Conservation (phyloP, 2,329 filamentous ascomycete genomes). For the Fusarium concolor region DNA sequence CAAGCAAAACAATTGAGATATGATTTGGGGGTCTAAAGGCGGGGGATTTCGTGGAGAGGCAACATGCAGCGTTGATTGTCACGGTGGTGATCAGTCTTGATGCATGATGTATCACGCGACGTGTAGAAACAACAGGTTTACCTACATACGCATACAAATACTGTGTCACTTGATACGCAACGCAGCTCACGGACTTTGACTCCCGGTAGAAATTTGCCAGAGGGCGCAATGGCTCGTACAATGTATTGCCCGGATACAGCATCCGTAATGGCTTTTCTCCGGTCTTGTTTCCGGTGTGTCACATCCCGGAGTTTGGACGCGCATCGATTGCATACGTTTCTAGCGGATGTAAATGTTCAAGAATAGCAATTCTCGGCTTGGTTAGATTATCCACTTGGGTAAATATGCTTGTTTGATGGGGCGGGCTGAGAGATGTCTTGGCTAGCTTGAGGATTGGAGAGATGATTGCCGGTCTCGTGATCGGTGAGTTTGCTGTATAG, state of each 20-base stretch:
- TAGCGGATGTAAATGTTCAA: neutral
- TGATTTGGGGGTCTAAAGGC: constrained; percentile 6
- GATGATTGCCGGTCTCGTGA: neutral
- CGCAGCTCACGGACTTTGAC: neutral
- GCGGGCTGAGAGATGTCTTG: neutral
- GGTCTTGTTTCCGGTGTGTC: constrained; percentile 3
- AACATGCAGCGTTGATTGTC: constrained; percentile 10
- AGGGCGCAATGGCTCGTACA: constrained; percentile 1
- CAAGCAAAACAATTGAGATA: neutral
- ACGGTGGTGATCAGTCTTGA: neutral
- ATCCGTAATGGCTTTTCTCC: constrained; percentile 8
- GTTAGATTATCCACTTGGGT: neutral
- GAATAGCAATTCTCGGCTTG: neutral
- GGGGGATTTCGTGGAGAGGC: neutral
- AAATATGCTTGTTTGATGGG: neutral
- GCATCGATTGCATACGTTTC: neutral
- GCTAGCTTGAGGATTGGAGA: neutral
- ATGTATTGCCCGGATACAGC: constrained; percentile 2
- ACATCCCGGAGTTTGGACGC: neutral
- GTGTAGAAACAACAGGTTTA: constrained; percentile 9
- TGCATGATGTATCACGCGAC: constrained; percentile 19
- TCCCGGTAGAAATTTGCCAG: neutral
- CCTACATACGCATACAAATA: neutral
- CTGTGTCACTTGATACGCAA: neutral
- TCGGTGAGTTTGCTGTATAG: neutral